Conservation (phyloP, 106 monocot genomes). For the Dendrobium catenatum region DNA sequence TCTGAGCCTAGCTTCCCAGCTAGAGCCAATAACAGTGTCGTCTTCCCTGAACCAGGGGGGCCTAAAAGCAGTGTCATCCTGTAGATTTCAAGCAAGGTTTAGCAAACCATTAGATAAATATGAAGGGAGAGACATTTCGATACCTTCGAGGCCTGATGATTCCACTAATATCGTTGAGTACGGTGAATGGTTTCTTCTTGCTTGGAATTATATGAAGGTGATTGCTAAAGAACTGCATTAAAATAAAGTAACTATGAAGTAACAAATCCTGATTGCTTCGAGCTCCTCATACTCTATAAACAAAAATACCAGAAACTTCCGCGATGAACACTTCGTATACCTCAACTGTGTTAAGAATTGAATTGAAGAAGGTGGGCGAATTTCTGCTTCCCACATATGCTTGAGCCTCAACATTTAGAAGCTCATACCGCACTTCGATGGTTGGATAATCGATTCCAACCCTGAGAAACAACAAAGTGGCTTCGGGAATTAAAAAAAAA, state of each 20-base stretch:
- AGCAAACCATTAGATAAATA: too few relatives aligned
- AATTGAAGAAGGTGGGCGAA: constrained; percentile 9
- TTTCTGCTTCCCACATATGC: constrained; percentile 8
- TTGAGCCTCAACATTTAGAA: constrained; percentile 9
- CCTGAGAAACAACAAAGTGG: neutral
- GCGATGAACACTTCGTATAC: neutral
- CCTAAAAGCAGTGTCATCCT: constrained; percentile 13
- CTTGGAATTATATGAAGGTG: constrained; percentile 26
- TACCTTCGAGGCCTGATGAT: constrained; percentile 25
- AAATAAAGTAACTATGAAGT: too few relatives aligned
- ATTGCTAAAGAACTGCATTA: constrained; percentile 11
- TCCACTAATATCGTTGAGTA: constrained; percentile 38
- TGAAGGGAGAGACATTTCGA: too few relatives aligned
- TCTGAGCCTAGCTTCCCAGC: constrained; percentile 1
- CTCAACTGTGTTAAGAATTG: constrained; percentile 3
- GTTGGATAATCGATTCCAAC: constrained; percentile 13
- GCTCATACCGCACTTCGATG: constrained; percentile 10
- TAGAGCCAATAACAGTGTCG: neutral
- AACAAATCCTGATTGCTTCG: too few relatives aligned
- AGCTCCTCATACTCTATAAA: too few relatives aligned
- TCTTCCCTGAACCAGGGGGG: constrained; percentile 1
- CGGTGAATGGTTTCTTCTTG: constrained; percentile 29
- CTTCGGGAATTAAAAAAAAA: neutral
- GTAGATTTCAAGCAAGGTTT: too few relatives aligned
- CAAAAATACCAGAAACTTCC: too few relatives aligned